Conservation (phyloP, 2,329 filamentous ascomycete genomes). For the Fusarium solani-melongenae region DNA sequence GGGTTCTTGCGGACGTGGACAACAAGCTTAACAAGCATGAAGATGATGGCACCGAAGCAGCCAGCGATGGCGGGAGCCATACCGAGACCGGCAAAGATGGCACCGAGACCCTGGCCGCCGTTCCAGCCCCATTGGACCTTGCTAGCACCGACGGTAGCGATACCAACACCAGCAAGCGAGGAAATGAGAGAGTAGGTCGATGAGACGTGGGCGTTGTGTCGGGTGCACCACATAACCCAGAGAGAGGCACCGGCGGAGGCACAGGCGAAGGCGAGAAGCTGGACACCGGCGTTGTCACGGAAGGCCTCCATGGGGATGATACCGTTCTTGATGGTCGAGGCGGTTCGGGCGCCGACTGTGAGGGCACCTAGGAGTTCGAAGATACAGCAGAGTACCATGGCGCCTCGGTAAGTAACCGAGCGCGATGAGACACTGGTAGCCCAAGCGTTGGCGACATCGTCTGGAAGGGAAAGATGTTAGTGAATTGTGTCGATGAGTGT, state of each 20-base stretch:
- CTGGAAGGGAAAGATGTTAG: slow-evolving; percentile 49
- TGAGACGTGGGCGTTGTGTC: slow-evolving; percentile 77
- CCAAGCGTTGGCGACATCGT: slow-evolving; percentile 88
- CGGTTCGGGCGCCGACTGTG: slow-evolving; percentile 74
- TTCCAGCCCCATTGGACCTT: slow-evolving; percentile 78
- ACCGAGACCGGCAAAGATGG: slow-evolving; percentile 76
- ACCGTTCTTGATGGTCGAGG: slow-evolving; percentile 83
- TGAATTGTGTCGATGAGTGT: slow-evolving; percentile 15
- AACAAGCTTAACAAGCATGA: slow-evolving; percentile 70
- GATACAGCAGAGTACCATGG: slow-evolving; percentile 72
- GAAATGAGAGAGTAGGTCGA: slow-evolving; percentile 79
- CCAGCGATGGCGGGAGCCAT: slow-evolving; percentile 78
- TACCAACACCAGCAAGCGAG: slow-evolving; percentile 75
- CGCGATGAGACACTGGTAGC: slow-evolving; percentile 85
- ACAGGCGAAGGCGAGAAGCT: slow-evolving; percentile 75
- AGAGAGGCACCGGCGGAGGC: slow-evolving; percentile 72
- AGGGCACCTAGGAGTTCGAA: slow-evolving; percentile 77
- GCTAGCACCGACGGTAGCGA: slow-evolving; percentile 71
- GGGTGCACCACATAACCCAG: slow-evolving; percentile 86
- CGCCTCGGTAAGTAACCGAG: slow-evolving; percentile 76
- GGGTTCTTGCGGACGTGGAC: slow-evolving; percentile 80
- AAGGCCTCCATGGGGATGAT: slow-evolving; percentile 73
- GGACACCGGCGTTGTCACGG: slow-evolving; percentile 69
- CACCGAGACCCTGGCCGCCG: slow-evolving; percentile 73
- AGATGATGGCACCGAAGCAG: slow-evolving; percentile 74